Percentiles rank a stretch among this genome's conserved stretches.
Evolutionary conservation across 2,329 filamentous ascomycete genomes (phyloP).

Genomic region (Xylariomycetidae sp.): DNA sequence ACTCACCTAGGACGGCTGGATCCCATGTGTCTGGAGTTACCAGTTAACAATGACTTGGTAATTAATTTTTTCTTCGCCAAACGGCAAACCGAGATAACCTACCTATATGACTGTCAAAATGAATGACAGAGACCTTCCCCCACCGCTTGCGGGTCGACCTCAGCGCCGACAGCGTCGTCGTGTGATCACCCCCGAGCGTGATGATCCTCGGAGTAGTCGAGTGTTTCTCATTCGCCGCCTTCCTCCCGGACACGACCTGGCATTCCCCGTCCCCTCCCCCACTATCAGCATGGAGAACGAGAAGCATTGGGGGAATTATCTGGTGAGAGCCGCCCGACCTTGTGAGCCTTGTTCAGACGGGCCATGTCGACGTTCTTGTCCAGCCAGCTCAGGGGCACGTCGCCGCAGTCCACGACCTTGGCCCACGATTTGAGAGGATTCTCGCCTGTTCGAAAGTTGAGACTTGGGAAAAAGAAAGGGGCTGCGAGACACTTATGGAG

Average conservation of each 20-base stretch:
- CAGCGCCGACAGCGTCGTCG: slow-evolving; percentile 57
- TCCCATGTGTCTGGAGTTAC: slow-evolving; percentile 61
- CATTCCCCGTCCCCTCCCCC: no score
- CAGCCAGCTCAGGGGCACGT: slow-evolving; percentile 71
- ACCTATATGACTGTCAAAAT: slow-evolving; percentile 63
- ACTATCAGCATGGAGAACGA: no score
- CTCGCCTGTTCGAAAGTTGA: slow-evolving; percentile 22
- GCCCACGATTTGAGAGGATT: slow-evolving; percentile 73
- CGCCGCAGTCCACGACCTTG: slow-evolving; percentile 71
- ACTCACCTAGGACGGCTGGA: slow-evolving; percentile 50
- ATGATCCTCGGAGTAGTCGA: slow-evolving; percentile 48
- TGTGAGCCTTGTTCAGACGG: slow-evolving; percentile 68
- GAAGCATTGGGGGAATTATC: neutral
- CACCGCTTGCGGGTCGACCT: slow-evolving; percentile 53
- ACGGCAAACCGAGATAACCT: slow-evolving; percentile 4
- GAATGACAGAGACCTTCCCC: slow-evolving; percentile 57
- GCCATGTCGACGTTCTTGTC: slow-evolving; percentile 70
- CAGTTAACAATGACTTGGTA: neutral
- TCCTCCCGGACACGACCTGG: slow-evolving; percentile 28
- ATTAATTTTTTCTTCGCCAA: neutral
- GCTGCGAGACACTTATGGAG: neutral
- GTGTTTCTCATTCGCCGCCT: slow-evolving; percentile 36
- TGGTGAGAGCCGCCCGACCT: no score
- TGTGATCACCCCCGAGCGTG: slow-evolving; percentile 62
- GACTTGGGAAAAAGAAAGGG: slow-evolving; percentile 7